phyloP scores from a whole-genome alignment of 2,329 filamentous ascomycete genomes.

The Fusarium continuum region DNA sequence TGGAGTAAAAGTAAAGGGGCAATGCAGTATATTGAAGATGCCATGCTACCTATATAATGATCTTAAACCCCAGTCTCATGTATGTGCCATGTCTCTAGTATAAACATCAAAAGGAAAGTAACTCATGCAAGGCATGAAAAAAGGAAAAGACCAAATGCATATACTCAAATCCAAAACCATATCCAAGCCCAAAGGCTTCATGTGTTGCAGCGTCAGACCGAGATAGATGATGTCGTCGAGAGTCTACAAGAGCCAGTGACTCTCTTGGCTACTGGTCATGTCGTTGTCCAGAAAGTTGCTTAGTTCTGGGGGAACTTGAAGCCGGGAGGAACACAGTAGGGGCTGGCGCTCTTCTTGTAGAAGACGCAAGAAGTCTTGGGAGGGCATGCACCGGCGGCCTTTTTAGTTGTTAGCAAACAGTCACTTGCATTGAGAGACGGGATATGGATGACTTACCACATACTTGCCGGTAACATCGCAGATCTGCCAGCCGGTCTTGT shows the following conservation, averaged over 20 bases:
- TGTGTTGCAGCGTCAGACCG: neutral
- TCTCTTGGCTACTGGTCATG: constrained; percentile 17
- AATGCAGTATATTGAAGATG: constrained; percentile 33
- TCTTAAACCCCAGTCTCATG: constrained; percentile 7
- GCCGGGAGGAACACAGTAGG: constrained; percentile 51
- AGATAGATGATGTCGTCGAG: neutral
- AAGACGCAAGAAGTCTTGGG: constrained; percentile 51
- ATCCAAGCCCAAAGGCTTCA: neutral
- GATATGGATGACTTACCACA: constrained; percentile 45
- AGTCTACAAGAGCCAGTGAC: neutral
- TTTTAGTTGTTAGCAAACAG: neutral
- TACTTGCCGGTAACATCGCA: constrained; percentile 46
- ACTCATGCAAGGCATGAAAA: constrained; percentile 43
- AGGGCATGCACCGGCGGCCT: constrained; percentile 49
- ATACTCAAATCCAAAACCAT: neutral
- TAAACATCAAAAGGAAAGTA: constrained; percentile 36
- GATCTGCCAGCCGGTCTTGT: constrained; percentile 46
- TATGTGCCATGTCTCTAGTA: constrained; percentile 29
- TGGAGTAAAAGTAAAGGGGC: neutral
- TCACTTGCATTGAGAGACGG: rapidly evolving
- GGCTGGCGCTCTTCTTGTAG: constrained; percentile 47
- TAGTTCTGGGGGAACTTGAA: constrained; percentile 44
- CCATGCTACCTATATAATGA: constrained; percentile 36
- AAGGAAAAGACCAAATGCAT: constrained; percentile 23
- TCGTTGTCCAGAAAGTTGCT: neutral